These are phyloP conservation scores for Hypoxylon sp. DNA, from an alignment of 2,329 filamentous ascomycete species.

Conservation along the genomic window DNA sequence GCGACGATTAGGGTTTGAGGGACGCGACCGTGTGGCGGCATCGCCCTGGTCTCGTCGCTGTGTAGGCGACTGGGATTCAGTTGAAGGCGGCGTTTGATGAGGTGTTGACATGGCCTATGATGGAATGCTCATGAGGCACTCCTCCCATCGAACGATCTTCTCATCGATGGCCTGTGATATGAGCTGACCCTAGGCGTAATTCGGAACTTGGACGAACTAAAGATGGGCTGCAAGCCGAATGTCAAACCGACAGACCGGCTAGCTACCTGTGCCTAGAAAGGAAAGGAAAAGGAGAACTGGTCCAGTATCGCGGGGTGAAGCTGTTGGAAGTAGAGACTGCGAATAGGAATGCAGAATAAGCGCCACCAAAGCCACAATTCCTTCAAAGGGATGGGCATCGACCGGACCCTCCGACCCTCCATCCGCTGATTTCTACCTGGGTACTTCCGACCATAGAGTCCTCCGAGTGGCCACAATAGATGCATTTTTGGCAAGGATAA, in stretches of 20 bases:
- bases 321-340: neutral
- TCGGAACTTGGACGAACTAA: neutral
- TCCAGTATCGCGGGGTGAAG: neutral
- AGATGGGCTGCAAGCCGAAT: conserved; percentile 2
- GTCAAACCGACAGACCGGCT: neutral
- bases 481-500: too few relatives aligned
- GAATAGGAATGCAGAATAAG: neutral
- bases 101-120: conserved; percentile 13
- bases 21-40: neutral
- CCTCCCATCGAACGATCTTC: conserved; percentile 15
- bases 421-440: neutral
- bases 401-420: conserved; percentile 15
- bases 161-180: conserved; percentile 10
- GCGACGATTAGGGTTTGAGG: conserved; percentile 12
- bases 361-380: conserved; percentile 5
- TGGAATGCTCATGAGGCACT: conserved; percentile 2
- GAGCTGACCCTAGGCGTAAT: neutral
- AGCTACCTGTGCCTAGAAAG: neutral
- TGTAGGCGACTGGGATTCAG: conserved; percentile 10
- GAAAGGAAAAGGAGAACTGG: neutral
- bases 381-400: neutral
- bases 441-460: conserved; percentile 2
- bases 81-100: conserved; percentile 10
- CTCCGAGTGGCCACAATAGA: neutral
- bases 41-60: conserved; percentile 15